Evolutionary conservation across 306 rosid genomes (phyloP), one percentile per base, ranked within the genome.

Genomic region (Lupinus albus): DNA sequence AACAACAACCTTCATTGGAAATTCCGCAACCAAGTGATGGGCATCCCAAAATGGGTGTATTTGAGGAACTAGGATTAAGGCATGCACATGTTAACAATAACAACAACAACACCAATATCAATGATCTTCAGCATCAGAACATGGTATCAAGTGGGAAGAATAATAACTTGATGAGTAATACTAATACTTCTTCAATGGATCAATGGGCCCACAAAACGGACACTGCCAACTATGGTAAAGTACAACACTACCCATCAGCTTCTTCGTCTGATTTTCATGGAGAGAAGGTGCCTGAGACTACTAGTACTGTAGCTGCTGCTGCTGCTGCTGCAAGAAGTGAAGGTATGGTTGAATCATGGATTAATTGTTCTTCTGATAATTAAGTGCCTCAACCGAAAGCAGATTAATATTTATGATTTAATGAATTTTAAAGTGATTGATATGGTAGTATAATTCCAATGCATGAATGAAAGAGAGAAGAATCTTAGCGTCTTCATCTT

Each of bases 291-390:
- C 54, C 79, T 14, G 88, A 84, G 60, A 69, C 80, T 64, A 28
- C 47, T 38, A 33, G 12, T 9, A 38, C 45, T 8, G 73, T 51
- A 3, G 38, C 84, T 32, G 71, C 67, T 32, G 71, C 67, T 32
- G n/a, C n/a, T n/a, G 68, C 67, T 30, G 71, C 67, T 32, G 68
- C 67, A 11, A 85, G 96, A 65, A 80, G 67, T 50, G 89, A 86
- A 91, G 97, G 97, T 85, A 88, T 83, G 84, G 81, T 86, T 73
- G 94, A 91, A 80, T 77, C 97, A 11, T 88, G 91, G 94, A 88
- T 88, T 52, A 70, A 75, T 86, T 86, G 88, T 79, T 91, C 97
- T 59, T 86, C 97, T 33, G 70, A 58, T 65, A 47, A 62, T 58
- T 71, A 48, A 63, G 25, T 4, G 20, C 41, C 48, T 35, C 61